Percentiles rank a stretch among this genome's conserved stretches.
Conservation (phyloP, 2,329 filamentous ascomycete genomes). For the Dactylonectria estremocensis region DNA sequence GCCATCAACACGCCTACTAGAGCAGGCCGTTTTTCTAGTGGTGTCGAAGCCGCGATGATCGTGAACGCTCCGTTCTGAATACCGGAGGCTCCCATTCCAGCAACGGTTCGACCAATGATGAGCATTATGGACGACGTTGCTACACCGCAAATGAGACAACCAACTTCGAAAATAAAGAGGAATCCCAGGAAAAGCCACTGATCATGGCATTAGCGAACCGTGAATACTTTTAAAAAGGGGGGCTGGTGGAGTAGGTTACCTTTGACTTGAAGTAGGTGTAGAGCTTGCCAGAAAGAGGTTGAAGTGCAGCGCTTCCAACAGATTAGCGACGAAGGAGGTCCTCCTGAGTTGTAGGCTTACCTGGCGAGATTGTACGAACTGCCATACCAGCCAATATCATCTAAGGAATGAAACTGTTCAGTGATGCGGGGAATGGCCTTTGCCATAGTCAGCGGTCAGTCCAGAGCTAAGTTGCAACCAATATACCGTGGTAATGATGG, state of each 20-base stretch:
- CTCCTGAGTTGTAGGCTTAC: slow-evolving; percentile 43
- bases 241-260: slow-evolving; percentile 23
- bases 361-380: slow-evolving; percentile 64
- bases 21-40: slow-evolving; percentile 48
- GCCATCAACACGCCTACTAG: slow-evolving; percentile 50
- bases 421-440: slow-evolving; percentile 67
- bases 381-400: slow-evolving; percentile 71
- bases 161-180: slow-evolving; percentile 54
- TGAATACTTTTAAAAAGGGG: slow-evolving; percentile 56
- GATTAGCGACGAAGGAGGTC: slow-evolving; percentile 50
- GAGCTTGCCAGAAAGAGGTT: slow-evolving; percentile 67
- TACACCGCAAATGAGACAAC: slow-evolving; percentile 64
- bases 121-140: slow-evolving; percentile 62
- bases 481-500: slow-evolving; percentile 66
- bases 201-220: not conserved
- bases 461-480: not conserved
- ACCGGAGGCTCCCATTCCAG: slow-evolving; percentile 63
- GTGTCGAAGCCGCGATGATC: slow-evolving; percentile 51
- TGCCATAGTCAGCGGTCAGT: not conserved
- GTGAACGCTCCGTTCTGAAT: slow-evolving; percentile 57
- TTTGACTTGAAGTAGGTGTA: slow-evolving; percentile 57
- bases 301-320: slow-evolving; percentile 60
- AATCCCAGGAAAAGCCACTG: slow-evolving; percentile 50
- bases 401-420: slow-evolving; percentile 63
- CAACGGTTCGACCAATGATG: slow-evolving; percentile 65